Percentiles rank a stretch among this genome's conserved stretches.
Evolutionary conservation across 495 filamentous ascomycete species (phyloP).

Genomic region (Aspergillus conjunctus): DNA sequence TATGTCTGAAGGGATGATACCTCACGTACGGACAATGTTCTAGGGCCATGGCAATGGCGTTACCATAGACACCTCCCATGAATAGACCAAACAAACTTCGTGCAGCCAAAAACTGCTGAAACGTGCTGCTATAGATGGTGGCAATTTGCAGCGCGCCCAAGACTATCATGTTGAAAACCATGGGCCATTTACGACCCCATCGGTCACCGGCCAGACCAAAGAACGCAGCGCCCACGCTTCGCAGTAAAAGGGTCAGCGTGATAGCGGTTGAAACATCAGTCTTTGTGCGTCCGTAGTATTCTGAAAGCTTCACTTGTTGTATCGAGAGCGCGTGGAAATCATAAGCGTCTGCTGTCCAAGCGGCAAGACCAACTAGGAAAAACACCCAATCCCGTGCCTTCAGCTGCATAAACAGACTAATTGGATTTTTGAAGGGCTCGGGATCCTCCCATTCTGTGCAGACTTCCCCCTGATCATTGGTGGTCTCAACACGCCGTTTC

Average conservation of each 20-base stretch:
- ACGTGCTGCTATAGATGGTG: conserved; percentile 69
- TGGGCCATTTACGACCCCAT: conserved; percentile 78
- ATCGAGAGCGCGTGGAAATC: conserved; percentile 79
- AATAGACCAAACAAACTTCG: conserved; percentile 72
- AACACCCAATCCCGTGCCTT: conserved; percentile 61
- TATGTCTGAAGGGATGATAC: background rate
- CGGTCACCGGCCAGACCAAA: conserved; percentile 75
- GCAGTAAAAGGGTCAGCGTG: conserved; percentile 70
- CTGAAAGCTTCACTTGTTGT: conserved; percentile 67
- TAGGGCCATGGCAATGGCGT: conserved; percentile 76
- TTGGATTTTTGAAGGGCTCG: conserved; percentile 60
- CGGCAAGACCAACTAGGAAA: conserved; percentile 63
- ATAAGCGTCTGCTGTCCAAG: conserved; percentile 72
- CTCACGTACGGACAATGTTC: conserved; percentile 70
- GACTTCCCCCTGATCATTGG: conserved; percentile 55
- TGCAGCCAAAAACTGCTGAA: conserved; percentile 69
- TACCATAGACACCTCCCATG: conserved; percentile 83
- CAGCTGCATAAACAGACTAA: conserved; percentile 61
- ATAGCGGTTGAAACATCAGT: conserved; percentile 72
- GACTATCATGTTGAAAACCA: conserved; percentile 70
- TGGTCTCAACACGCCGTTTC: conserved; percentile 66
- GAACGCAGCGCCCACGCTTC: conserved; percentile 68
- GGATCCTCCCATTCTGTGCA: conserved; percentile 63
- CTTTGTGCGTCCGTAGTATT: conserved; percentile 62
- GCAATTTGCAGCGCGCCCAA: conserved; percentile 68